These are phyloP conservation scores for Macrophomina tecta DNA, from an alignment of 2,329 filamentous ascomycete genomes.

Conservation along the genomic window DNA sequence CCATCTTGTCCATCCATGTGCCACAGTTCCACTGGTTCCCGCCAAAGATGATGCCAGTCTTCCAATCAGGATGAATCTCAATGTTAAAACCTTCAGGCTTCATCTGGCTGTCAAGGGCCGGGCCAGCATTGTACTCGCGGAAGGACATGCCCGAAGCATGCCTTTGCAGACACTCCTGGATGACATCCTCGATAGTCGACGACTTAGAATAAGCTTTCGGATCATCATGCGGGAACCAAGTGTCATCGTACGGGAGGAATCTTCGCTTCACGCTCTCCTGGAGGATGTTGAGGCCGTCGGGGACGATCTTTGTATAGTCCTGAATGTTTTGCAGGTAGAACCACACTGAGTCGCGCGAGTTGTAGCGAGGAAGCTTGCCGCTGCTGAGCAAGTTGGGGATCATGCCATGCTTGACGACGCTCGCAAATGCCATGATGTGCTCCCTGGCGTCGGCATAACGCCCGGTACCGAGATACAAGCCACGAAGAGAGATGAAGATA, in stretches of 20 bases:
- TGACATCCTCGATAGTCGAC: conserved; percentile 84
- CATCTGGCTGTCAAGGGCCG: conserved; percentile 91
- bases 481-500: conserved; percentile 93
- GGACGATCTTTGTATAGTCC: conserved; percentile 84
- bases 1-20: conserved; percentile 99
- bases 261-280: conserved; percentile 79
- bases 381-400: conserved; percentile 92
- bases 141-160: conserved; percentile 92
- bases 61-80: conserved; percentile 89
- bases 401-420: conserved; percentile 97
- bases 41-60: conserved; percentile 87
- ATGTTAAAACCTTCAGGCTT: conserved; percentile 89
- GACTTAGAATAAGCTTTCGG: conserved; percentile 81
- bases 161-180: conserved; percentile 91
- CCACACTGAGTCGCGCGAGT: conserved; percentile 95
- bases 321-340: conserved; percentile 97
- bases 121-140: conserved; percentile 91
- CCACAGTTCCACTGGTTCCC: conserved; percentile 95
- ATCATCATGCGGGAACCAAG: conserved; percentile 86
- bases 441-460: conserved; percentile 88
- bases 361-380: conserved; percentile 87
- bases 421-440: conserved; percentile 93
- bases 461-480: conserved; percentile 88
- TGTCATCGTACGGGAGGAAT: conserved; percentile 94
- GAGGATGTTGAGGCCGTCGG: conserved; percentile 75